phyloP scores from a whole-genome alignment of 768 basidiomycete species.

The Rhizopogon vulgaris region DNA sequence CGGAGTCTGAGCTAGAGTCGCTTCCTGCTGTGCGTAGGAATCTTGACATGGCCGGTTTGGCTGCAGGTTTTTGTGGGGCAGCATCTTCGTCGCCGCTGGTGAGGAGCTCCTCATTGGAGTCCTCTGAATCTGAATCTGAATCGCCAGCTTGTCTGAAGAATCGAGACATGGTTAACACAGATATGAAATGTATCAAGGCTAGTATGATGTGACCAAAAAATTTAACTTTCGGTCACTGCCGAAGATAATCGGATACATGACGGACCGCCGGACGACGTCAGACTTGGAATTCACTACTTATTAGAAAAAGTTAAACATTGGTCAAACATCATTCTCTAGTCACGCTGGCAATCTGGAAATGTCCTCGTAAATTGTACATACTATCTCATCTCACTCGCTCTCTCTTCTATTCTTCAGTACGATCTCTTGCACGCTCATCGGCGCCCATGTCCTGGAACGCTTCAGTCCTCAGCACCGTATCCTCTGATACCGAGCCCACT shows the following conservation, averaged over 20 bases:
- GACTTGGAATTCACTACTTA: too few relatives aligned
- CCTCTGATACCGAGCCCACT: conserved; percentile 78
- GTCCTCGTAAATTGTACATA: not conserved
- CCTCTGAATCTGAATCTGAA: conserved; percentile 69
- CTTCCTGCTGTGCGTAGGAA: conserved; percentile 66
- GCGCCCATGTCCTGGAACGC: conserved; percentile 55
- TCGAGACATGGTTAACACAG: conserved; percentile 56
- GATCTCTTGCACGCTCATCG: not conserved
- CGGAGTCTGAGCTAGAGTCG: conserved; percentile 51
- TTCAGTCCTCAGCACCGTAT: conserved; percentile 48
- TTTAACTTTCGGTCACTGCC: not conserved
- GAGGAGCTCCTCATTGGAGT: conserved; percentile 71
- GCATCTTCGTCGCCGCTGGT: conserved; percentile 66
- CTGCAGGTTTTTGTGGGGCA: conserved; percentile 39
- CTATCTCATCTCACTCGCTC: not conserved
- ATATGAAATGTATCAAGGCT: too few relatives aligned
- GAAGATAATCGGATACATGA: not conserved
- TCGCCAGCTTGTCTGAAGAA: conserved; percentile 86
- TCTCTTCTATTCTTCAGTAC: not conserved
- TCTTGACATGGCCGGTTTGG: conserved; percentile 57
- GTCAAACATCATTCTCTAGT: not conserved
- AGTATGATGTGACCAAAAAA: not conserved
- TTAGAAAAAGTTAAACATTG: too few relatives aligned
- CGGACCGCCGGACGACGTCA: too few relatives aligned
- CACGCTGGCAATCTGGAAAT: not conserved